phyloP scores from a whole-genome alignment of 352 stramenopile genomes.

The Phytophthora meadii region DNA sequence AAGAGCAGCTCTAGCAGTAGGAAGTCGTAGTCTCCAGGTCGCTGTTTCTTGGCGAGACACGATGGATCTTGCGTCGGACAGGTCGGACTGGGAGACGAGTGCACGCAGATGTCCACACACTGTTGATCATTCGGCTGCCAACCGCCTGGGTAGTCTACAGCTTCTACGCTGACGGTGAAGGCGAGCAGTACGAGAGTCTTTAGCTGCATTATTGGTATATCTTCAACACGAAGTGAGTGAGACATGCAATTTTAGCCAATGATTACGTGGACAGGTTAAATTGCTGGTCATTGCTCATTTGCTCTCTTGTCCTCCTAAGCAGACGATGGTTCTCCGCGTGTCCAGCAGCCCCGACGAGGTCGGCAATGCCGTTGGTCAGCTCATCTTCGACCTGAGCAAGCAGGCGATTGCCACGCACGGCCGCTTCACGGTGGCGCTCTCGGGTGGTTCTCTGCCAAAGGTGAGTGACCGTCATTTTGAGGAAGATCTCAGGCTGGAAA shows the following conservation, averaged over 20 bases:
- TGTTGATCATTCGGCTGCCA: conserved; percentile 34
- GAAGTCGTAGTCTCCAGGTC: conserved; percentile 59
- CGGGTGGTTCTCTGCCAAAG: conserved; percentile 87
- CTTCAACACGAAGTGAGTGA: conserved; percentile 1
- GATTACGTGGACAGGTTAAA: conserved; percentile 4
- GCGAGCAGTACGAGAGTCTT: conserved; percentile 2
- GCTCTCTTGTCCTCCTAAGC: conserved; percentile 1
- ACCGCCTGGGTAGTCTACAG: conserved; percentile 52
- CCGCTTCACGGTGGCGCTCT: conserved; percentile 88
- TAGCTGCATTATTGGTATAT: conserved; percentile 1
- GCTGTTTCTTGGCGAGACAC: conserved; percentile 48
- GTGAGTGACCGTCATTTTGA: conserved; percentile 23
- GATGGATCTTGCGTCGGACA: conserved; percentile 43
- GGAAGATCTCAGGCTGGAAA: no score
- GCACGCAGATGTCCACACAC: conserved; percentile 59
- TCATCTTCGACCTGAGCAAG: conserved; percentile 74
- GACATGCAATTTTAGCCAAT: conserved; percentile 27
- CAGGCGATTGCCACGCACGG: conserved; percentile 62
- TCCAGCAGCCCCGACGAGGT: conserved; percentile 65
- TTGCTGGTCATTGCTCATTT: conserved; percentile 13
- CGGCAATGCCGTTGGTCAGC: conserved; percentile 58
- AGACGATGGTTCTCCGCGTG: conserved; percentile 65
- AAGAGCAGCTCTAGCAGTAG: conserved; percentile 65
- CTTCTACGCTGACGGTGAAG: conserved; percentile 6
- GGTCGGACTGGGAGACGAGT: conserved; percentile 15